Evolutionary conservation across 306 rosid genomes (phyloP), one percentile per base, ranked within the genome.

Genomic region (Quercus agrifolia): DNA sequence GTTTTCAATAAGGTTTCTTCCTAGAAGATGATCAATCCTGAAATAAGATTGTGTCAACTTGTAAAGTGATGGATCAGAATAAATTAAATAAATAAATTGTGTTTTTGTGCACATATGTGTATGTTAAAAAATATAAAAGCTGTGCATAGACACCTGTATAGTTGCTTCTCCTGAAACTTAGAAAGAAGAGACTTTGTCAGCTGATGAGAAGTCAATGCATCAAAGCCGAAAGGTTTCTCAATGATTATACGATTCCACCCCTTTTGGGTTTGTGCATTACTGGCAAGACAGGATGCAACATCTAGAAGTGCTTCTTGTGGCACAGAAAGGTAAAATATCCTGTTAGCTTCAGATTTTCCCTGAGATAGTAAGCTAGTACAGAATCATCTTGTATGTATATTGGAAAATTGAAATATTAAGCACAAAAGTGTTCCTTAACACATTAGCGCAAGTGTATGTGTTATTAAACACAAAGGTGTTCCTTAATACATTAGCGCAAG

Each of bases 1-100:
- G 78, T 94, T 94, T 87, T 94, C 97, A 13, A 94, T 90, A 78
- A 94, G 94, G 81, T 92, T 92, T 88, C 97, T 92, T 79, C 98
- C 97, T 18, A 94, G 85, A 80, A 92, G 97, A 87, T 94, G 98
- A 85, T 94, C 98, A 80, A 94, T 94, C 90, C 98, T 94, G 92
- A 77, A 72, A 92, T 71, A 59, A 83, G 74, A 77, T 67, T 71
- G 80, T 79, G 74, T 30, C 67, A 59, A 70, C 71, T 73, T 70
- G 80, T 75, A 73, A 67, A 70, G 49, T 57, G 20, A 69, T 73
- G 27, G 13, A 77, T 27, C 55, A 74, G 27, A 62, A 68, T 41
- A 41, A 41, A 41, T 41, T 41, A 41, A 41, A 41, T 41, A 41
- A 41, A 41, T 41, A 76, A 58, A 68, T 44, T 63, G 46, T 67